Conservation (phyloP, 1,284 basidiomycete species). For the Pseudozyma flocculosa region DNA sequence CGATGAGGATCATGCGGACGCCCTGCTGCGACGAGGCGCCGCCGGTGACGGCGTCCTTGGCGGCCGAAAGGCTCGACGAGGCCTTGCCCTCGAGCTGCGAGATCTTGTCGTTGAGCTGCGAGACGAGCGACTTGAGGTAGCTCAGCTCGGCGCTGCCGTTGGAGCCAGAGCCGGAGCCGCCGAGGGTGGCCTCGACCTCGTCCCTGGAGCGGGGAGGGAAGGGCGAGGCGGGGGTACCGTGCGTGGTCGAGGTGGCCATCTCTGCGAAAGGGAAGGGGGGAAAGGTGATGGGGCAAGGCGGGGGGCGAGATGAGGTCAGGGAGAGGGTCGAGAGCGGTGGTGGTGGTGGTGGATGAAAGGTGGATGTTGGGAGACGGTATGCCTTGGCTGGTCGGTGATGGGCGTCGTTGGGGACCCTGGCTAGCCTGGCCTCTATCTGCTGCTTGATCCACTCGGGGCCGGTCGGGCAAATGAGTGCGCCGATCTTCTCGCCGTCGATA, state of each 20-base stretch:
- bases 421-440: no score
- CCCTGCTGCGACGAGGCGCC: slow-evolving; percentile 19
- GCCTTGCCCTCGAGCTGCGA: slow-evolving; percentile 36
- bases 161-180: slow-evolving; percentile 4
- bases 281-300: no score
- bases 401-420: no score
- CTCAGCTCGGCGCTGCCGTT: slow-evolving; percentile 29
- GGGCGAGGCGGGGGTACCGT: neutral
- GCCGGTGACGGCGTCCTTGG: slow-evolving; percentile 9
- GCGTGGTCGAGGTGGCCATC: neutral
- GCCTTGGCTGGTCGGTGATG: no score
- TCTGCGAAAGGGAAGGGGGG: no score
- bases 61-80: slow-evolving; percentile 12
- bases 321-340: neutral
- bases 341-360: neutral
- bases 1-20: slow-evolving; percentile 81
- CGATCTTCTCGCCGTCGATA: no score
- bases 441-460: no score
- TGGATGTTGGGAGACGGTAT: neutral
- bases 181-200: slow-evolving; percentile 27
- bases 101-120: slow-evolving; percentile 55
- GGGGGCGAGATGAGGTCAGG: no score
- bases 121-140: slow-evolving; percentile 54
- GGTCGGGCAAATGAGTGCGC: no score
- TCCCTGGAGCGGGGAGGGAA: neutral